Base-by-base conservation (phyloP, 2,329 filamentous ascomycete species). In the Dichotomopilus funicola region DNA sequence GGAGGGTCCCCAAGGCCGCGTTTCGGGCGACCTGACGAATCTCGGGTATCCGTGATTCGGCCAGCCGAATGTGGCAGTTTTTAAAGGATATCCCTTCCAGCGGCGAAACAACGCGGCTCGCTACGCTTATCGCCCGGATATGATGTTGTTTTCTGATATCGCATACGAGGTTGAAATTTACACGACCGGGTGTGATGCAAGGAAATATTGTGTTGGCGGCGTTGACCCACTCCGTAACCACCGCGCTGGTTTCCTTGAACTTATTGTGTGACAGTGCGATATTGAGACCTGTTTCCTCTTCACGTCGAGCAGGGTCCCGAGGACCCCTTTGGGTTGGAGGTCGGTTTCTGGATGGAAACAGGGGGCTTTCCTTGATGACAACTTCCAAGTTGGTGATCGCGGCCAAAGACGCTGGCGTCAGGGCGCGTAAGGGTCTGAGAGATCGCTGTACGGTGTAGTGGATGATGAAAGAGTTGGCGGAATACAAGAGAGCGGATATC, bases 151-250 rank as follows among this genome's bases (percentile, higher is more conserved):
- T 27, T 27, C 19, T 36, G n/a, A 59, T 38, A n/a, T 58, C 54
- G 53, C 56, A 59, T 35, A 59, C 48, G 27, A 60, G 19, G 11
- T 51, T 44, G 9, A 60, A 45, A 9, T 58, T 51, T 19, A 58
- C 43, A 37, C 12, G 41, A 40, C 49, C 51, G 7, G 43, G 27
- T 12, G 43, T 19, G 10, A 57, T 36, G 13, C 5, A 34, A n/a
- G 59, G 12, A 9, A 12, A 40, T 40, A 40, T 9, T 9, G 8
- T 9, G 37, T 9, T 12, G 37, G 37, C 37, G 48, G 48, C 46
- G 2, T 10, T 19, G 38, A 51, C 34, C 56, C 56, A 60, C 46
- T 60, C 56, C 8, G 6, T 35, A 33, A 59, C 44, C 45, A 55
- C 48, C 5, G 47, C 27, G 33, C 56, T 49, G 44, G 42, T 11